Evolutionary conservation across 2,329 filamentous ascomycete species (phyloP).

Genomic region (Camillea tinctor): DNA sequence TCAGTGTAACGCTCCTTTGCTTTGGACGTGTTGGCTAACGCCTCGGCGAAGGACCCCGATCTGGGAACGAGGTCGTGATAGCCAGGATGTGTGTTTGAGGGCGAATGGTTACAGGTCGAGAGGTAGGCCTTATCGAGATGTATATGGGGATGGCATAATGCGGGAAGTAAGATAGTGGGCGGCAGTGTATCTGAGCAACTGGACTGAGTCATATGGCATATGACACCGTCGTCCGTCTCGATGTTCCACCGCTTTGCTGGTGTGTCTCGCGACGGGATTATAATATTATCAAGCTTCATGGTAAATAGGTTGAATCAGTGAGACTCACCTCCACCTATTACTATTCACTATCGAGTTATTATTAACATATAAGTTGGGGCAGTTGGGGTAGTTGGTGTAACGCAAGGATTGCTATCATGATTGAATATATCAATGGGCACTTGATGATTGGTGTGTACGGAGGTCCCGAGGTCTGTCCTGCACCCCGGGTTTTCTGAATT

Average conservation of each 20-base stretch:
- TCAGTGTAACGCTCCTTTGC: slow-evolving; percentile 64
- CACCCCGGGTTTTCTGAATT: neutral
- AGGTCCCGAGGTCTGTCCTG: too few species aligned
- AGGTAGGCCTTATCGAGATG: slow-evolving; percentile 69
- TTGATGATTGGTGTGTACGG: too few species aligned
- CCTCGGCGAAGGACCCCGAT: slow-evolving; percentile 64
- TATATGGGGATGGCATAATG: slow-evolving; percentile 69
- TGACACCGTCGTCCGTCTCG: slow-evolving; percentile 14
- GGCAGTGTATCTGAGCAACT: slow-evolving; percentile 7
- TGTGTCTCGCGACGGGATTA: slow-evolving; percentile 11
- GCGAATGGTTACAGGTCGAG: slow-evolving; percentile 39
- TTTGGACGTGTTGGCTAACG: slow-evolving; percentile 47
- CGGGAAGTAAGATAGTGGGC: slow-evolving; percentile 33
- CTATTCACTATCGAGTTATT: too few species aligned
- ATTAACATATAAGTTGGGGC: too few species aligned
- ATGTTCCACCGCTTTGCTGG: slow-evolving; percentile 18
- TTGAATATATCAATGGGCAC: too few species aligned
- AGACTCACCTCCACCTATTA: neutral
- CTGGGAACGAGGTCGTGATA: slow-evolving; percentile 60
- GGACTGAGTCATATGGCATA: slow-evolving; percentile 18
- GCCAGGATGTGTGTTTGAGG: slow-evolving; percentile 41
- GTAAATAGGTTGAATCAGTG: neutral
- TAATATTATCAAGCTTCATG: slow-evolving; percentile 17
- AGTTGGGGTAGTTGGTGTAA: too few species aligned
- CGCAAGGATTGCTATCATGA: too few species aligned